Base-by-base conservation (phyloP, 345 rosid genomes). In the Bretschneidera sinensis region DNA sequence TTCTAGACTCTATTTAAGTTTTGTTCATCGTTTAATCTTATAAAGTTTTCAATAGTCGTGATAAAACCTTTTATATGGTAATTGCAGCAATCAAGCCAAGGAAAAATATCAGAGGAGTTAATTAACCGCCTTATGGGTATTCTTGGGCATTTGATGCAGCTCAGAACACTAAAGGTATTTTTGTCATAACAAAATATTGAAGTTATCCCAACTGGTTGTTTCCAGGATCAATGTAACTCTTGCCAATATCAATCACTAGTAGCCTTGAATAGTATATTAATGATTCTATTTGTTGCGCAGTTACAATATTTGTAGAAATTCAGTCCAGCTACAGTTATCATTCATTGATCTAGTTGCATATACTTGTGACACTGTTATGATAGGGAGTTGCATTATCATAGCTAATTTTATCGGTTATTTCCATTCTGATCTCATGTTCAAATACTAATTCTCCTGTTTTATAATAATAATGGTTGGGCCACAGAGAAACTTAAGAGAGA, bases 141-240 rank as follows among this genome's bases (percentile, higher is more conserved):
- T 45, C 80, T 72, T 17, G 77, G 80, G 51, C 71, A 76, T 56
- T 66, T 71, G 15, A 51, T 76, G 62, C 80, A 76, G 60, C 68
- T 76, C 34, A 65, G 80, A 66, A 72, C 80, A 34, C 65, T 76
- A n/a, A 76, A 76, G 80, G 80, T 76, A 62, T 53, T 43, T n/a
- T 6, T 21, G n/a, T 65, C 15, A n/a, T 7, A 19, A 55, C 21
- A 20, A 17, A 54, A 48, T 18, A 19, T 22, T 45, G 22, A 34
- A 21, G 33, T 24, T 24, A 28, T 14, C 58, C 24, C 16, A n/a
- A 17, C 6, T 16, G 15, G 43, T 16, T 24, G 18, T 55, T 51
- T 62, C 17, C 24, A 16, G 19, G n/a, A 20, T 54, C 54, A 18
- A 43, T 39, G 50, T 17, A 7, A 45, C 21, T 21, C 33, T 28